These are phyloP conservation scores for Curvularia verruculosa DNA, from an alignment of 2,329 filamentous ascomycete species.

Conservation along the genomic window DNA sequence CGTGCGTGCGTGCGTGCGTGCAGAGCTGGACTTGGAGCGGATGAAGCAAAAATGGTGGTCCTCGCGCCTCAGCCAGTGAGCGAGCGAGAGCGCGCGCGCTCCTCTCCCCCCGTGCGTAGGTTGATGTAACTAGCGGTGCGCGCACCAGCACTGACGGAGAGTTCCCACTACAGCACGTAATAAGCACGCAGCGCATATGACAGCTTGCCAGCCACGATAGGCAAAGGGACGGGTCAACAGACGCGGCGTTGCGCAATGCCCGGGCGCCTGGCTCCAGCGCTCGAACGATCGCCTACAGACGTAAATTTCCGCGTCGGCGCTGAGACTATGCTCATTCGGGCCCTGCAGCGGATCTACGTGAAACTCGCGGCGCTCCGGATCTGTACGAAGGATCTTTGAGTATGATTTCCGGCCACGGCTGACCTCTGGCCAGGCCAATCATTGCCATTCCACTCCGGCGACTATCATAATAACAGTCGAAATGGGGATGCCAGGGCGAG, in stretches of 20 bases:
- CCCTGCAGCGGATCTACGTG: slow-evolving; percentile 38
- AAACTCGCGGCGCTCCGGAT: slow-evolving; percentile 45
- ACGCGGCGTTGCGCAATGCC: slow-evolving; percentile 50
- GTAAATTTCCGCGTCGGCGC: slow-evolving; percentile 45
- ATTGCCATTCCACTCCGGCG: slow-evolving; percentile 5
- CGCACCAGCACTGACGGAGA: slow-evolving; percentile 24
- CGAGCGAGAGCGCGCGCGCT: slow-evolving; percentile 22
- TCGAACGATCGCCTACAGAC: slow-evolving; percentile 41
- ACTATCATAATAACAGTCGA: slow-evolving; percentile 14
- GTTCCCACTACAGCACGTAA: slow-evolving; percentile 25
- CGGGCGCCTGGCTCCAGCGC: slow-evolving; percentile 46
- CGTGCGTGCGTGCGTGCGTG: slow-evolving; percentile 8
- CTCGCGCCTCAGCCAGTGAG: slow-evolving; percentile 4
- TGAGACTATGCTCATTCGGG: slow-evolving; percentile 39
- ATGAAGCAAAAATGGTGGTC: slow-evolving; percentile 24
- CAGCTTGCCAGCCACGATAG: slow-evolving; percentile 21
- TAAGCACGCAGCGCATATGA: slow-evolving; percentile 19
- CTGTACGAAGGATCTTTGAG: slow-evolving; percentile 40
- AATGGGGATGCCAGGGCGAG: slow-evolving; percentile 17
- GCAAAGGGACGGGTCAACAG: slow-evolving; percentile 28
- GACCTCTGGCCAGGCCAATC: slow-evolving; percentile 31
- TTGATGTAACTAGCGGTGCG: slow-evolving; percentile 19
- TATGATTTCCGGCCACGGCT: slow-evolving; percentile 35
- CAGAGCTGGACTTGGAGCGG: slow-evolving; percentile 24
- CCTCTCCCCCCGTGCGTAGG: slow-evolving; percentile 24